These are phyloP conservation scores for Fusarium cyanostomum DNA, from an alignment of 2,329 filamentous ascomycete genomes.

Conservation along the genomic window DNA sequence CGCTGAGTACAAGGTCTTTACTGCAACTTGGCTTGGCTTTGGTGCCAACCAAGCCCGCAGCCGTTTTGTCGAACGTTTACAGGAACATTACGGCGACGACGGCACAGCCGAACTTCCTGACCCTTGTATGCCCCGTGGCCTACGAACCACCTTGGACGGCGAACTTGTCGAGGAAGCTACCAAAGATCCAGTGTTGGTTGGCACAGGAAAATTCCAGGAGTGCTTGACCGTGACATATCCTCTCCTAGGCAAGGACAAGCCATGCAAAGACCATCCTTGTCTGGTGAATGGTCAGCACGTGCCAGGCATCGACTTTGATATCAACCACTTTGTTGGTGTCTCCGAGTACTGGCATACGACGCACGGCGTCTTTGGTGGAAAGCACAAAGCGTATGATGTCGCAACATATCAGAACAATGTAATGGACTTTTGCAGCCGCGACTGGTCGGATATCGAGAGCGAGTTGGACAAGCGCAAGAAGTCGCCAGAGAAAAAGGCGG, in stretches of 20 bases:
- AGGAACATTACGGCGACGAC: slow-evolving; percentile 69
- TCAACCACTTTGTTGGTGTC: slow-evolving; percentile 97
- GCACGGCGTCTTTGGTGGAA: slow-evolving; percentile 87
- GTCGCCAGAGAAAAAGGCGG: slow-evolving; percentile 78
- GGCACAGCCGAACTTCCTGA: slow-evolving; percentile 77
- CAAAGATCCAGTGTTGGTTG: slow-evolving; percentile 69
- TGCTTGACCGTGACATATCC: slow-evolving; percentile 86
- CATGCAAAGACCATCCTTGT: slow-evolving; percentile 85
- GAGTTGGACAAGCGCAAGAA: slow-evolving; percentile 74
- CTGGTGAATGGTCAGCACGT: slow-evolving; percentile 91
- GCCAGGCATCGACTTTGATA: slow-evolving; percentile 93
- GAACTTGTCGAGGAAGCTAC: slow-evolving; percentile 55
- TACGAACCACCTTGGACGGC: slow-evolving; percentile 79
- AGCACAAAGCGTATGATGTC: slow-evolving; percentile 87
- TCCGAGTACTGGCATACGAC: slow-evolving; percentile 99
- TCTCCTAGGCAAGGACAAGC: slow-evolving; percentile 86
- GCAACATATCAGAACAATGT: slow-evolving; percentile 88
- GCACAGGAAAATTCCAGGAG: slow-evolving; percentile 87
- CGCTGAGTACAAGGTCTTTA: slow-evolving; percentile 89
- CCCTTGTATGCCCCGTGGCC: slow-evolving; percentile 84
- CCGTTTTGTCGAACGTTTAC: slow-evolving; percentile 82
- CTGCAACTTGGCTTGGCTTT: slow-evolving; percentile 96
- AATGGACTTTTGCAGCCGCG: slow-evolving; percentile 81
- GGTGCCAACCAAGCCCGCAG: slow-evolving; percentile 93
- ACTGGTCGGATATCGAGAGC: slow-evolving; percentile 80